These are phyloP conservation scores for Aquilaria sinensis DNA, from an alignment of 345 rosid species.

Conservation along the genomic window DNA sequence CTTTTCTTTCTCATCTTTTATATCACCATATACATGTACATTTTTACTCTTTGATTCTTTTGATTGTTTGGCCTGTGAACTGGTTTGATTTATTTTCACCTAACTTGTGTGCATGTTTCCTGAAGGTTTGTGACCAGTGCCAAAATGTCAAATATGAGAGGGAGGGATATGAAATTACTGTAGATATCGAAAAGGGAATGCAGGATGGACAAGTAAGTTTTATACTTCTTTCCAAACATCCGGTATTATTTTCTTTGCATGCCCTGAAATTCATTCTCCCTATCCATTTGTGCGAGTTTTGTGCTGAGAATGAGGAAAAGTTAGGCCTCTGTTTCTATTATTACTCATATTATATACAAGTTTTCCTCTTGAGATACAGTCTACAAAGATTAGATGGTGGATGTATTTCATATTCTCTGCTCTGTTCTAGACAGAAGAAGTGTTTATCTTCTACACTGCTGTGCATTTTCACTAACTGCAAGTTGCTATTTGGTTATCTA, in stretches of 20 bases:
- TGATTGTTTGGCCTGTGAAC: background rate
- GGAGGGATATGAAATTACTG: slow-evolving; percentile 86
- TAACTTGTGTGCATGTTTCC: slow-evolving; percentile 6
- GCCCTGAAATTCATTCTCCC: background rate
- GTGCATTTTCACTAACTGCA: too few relatives aligned
- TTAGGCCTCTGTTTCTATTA: too few relatives aligned
- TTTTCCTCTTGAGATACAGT: too few relatives aligned
- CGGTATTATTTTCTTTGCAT: too few relatives aligned
- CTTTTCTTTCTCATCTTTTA: background rate
- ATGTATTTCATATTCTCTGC: too few relatives aligned
- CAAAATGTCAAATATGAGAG: slow-evolving; percentile 85
- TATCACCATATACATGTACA: background rate
- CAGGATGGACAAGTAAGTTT: slow-evolving; percentile 89
- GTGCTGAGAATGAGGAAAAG: background rate
- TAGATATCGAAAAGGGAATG: slow-evolving; percentile 99
- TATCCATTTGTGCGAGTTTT: background rate
- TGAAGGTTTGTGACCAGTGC: slow-evolving; percentile 96
- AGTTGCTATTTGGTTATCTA: too few relatives aligned
- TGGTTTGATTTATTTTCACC: background rate
- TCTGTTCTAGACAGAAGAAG: too few relatives aligned
- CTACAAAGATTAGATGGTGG: too few relatives aligned
- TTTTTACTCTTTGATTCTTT: background rate
- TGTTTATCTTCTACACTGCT: too few relatives aligned
- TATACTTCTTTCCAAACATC: too few relatives aligned
- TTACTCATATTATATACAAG: too few relatives aligned